Conservation (phyloP, 495 filamentous ascomycete species). For the Aspergillus cristatus region DNA sequence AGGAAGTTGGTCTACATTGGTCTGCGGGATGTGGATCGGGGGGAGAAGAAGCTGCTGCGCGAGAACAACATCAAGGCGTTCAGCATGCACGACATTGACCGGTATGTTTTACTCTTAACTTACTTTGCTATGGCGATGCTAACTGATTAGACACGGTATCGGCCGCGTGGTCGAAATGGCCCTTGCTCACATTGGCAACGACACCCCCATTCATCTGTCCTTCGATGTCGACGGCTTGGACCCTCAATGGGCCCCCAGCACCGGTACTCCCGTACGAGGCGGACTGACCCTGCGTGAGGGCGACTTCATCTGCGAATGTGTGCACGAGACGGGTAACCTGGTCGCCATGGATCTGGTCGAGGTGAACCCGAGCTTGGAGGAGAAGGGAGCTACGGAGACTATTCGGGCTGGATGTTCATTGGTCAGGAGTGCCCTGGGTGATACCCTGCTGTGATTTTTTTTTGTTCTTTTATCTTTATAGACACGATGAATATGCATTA, state of each 20-base stretch:
- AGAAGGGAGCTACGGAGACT: conserved; percentile 72
- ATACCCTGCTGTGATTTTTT: conserved; percentile 55
- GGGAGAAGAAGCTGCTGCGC: conserved; percentile 81
- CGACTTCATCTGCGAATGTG: conserved; percentile 94
- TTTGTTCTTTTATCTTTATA: conserved; percentile 4
- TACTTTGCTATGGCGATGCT: background rate
- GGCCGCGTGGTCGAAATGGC: conserved; percentile 97
- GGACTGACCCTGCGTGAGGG: conserved; percentile 92
- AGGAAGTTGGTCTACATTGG: conserved; percentile 97
- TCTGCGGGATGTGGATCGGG: conserved; percentile 80
- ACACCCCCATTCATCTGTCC: conserved; percentile 91
- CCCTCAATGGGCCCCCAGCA: conserved; percentile 91
- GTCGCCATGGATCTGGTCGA: conserved; percentile 92
- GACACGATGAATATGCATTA: background rate
- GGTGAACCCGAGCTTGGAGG: conserved; percentile 83
- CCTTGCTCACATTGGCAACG: conserved; percentile 81
- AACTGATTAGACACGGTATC: conserved; percentile 62
- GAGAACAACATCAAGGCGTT: conserved; percentile 92
- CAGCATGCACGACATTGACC: conserved; percentile 96
- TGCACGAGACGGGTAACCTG: conserved; percentile 85
- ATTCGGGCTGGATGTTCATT: conserved; percentile 84
- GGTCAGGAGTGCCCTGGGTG: conserved; percentile 83
- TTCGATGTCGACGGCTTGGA: conserved; percentile 98
- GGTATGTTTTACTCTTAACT: conserved; percentile 29
- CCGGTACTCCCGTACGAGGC: conserved; percentile 91